Base-by-base conservation (phyloP, 2,329 filamentous ascomycete genomes). In the Neocatenulostroma microsporum region DNA sequence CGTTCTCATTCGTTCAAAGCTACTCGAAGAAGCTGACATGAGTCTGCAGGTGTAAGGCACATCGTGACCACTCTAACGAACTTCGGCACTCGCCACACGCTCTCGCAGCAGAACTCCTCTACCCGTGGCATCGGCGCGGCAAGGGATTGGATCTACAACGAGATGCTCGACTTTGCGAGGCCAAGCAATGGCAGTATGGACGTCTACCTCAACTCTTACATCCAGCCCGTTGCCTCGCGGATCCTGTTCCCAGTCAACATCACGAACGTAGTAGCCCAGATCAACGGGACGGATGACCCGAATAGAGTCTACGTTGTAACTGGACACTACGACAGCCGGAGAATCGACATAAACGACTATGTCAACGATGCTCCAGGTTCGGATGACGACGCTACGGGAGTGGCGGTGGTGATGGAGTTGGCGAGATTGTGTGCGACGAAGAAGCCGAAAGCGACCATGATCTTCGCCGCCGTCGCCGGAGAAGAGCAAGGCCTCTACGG, bases 401-500 rank as follows among this genome's bases (percentile, higher is more conserved):
- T 74, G 10, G 69, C 72, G 54, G 62, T 77, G 15, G 66, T 69
- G 0, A 64, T 77, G 48, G 73, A 78, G 54, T 61, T 77, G 26
- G 71, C 72, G 3, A 63, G 73, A 9, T 59, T 76, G 28, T 60
- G 72, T 40, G 66, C 73, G 0, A 67, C 60, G 29, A 61, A 60
- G 9, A 44, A 30, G 36, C 42, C 69, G 1, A 62, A 62, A 37
- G 67, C 71, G 1, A 76, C 71, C 2, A 70, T 77, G 43, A 68
- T 73, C 30, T 73, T 77, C 34, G 72, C 63, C 3, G 72, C 73
- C 3, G 70, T 74, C 2, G 70, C 74, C 1, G 74, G 72, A 11
- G 74, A 78, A 53, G 74, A 77, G 44, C 73, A 77, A 57, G 62
- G 61, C 4, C 63, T 76, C 2, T 71, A 70, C 36, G 74, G 74